phyloP scores from a whole-genome alignment of 257 asterid genomes.

The Salvia hispanica region DNA sequence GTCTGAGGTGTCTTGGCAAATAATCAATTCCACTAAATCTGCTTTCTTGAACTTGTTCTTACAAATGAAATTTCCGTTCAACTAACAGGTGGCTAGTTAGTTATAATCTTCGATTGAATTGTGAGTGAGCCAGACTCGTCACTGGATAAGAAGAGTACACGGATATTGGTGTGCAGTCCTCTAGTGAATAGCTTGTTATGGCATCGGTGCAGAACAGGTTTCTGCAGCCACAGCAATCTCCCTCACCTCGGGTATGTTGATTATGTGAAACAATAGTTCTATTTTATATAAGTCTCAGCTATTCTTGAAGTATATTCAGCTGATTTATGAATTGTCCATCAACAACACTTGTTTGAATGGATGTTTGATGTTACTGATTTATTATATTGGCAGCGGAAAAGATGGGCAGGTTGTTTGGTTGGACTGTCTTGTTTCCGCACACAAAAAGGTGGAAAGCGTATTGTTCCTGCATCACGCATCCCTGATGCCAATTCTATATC shows the following conservation, averaged over 20 bases:
- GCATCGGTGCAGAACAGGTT: slow-evolving; percentile 60
- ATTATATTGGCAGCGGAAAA: slow-evolving; percentile 65
- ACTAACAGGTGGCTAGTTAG: slow-evolving; percentile 24
- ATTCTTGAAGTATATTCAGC: slow-evolving; percentile 1
- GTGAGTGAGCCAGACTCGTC: background rate
- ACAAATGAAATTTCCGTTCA: slow-evolving; percentile 15
- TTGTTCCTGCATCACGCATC: slow-evolving; percentile 84
- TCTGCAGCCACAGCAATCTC: slow-evolving; percentile 54
- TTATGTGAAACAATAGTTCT: background rate
- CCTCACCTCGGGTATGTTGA: slow-evolving; percentile 52
- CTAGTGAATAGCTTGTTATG: slow-evolving; percentile 37
- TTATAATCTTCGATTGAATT: slow-evolving; percentile 22
- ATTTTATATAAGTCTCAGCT: background rate
- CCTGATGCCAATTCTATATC: slow-evolving; percentile 60
- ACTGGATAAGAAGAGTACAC: background rate
- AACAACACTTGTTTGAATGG: slow-evolving; percentile 20
- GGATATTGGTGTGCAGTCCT: slow-evolving; percentile 22
- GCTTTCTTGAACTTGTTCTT: slow-evolving; percentile 12
- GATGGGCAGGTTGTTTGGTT: slow-evolving; percentile 87
- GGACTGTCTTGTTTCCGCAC: slow-evolving; percentile 82
- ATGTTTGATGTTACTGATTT: slow-evolving; percentile 26
- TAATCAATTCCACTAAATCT: background rate
- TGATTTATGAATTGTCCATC: background rate
- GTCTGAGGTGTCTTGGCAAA: background rate
- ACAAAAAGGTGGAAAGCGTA: slow-evolving; percentile 88